A percentile compares a stretch with the other conserved stretches of the same genome.
phyloP scores from a whole-genome alignment of 306 rosid genomes.

The Lathyrus sativus region DNA sequence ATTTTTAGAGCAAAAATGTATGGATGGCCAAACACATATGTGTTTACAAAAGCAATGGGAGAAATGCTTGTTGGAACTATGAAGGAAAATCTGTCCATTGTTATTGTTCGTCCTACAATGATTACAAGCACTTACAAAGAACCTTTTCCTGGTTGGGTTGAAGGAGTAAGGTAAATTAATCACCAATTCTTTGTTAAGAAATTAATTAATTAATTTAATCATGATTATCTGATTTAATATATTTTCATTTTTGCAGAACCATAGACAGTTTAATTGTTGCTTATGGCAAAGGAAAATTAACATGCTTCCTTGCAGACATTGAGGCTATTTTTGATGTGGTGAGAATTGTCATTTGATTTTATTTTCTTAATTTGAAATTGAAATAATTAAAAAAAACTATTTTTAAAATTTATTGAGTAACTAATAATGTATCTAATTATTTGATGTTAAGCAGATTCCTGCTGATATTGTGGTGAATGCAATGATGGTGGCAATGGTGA shows the following conservation, averaged over 20 bases:
- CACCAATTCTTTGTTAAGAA: neutral
- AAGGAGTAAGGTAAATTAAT: slow-evolving; percentile 69
- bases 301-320: slow-evolving; percentile 50
- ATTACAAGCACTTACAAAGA: slow-evolving; percentile 72
- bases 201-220: neutral
- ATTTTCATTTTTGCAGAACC: slow-evolving; percentile 50
- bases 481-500: slow-evolving; percentile 54
- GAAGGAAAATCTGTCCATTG: slow-evolving; percentile 46
- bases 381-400: too few species aligned
- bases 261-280: slow-evolving; percentile 69
- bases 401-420: too few species aligned
- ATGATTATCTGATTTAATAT: neutral
- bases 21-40: slow-evolving; percentile 89
- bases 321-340: slow-evolving; percentile 58
- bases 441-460: slow-evolving; percentile 59
- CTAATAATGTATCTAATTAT: neutral
- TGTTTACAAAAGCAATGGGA: slow-evolving; percentile 87
- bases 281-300: slow-evolving; percentile 71
- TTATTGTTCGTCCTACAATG: slow-evolving; percentile 68
- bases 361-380: too few species aligned
- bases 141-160: slow-evolving; percentile 89
- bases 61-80: slow-evolving; percentile 62
- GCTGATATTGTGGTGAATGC: slow-evolving; percentile 86
- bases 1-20: slow-evolving; percentile 49
- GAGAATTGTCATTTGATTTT: neutral